These are phyloP conservation scores for Przewalskia tangutica DNA, from an alignment of 257 asterid species.

Conservation along the genomic window DNA sequence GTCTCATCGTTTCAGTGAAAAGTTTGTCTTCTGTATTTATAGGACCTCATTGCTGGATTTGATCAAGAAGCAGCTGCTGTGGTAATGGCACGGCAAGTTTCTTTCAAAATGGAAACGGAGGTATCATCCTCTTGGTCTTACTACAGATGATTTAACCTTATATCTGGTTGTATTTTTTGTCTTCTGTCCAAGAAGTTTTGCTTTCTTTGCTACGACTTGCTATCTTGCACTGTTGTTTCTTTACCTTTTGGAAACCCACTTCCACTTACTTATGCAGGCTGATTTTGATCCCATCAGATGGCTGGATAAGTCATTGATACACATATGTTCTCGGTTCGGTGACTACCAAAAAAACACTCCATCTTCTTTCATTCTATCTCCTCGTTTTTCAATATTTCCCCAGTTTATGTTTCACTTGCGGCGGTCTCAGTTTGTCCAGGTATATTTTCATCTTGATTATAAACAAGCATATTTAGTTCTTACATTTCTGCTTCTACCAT, in stretches of 20 bases:
- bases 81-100: constrained; percentile 91
- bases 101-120: constrained; percentile 97
- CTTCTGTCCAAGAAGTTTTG: not conserved
- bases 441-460: constrained; percentile 14
- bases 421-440: constrained; percentile 98
- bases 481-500: not conserved
- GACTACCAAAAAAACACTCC: constrained; percentile 94
- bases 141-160: constrained; percentile 4
- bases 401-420: constrained; percentile 91
- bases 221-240: not conserved
- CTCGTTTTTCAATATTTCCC: constrained; percentile 87
- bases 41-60: constrained; percentile 93
- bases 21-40: constrained; percentile 14
- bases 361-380: constrained; percentile 79
- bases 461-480: not conserved
- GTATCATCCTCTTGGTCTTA: constrained; percentile 20
- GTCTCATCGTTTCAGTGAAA: not conserved
- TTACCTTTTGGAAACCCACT: not conserved
- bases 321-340: constrained; percentile 84
- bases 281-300: constrained; percentile 98
- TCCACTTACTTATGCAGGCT: constrained; percentile 46
- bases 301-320: constrained; percentile 95
- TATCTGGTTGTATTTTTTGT: not conserved
- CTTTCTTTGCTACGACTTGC: not conserved
- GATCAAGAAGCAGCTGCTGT: constrained; percentile 99